Evolutionary conservation across 192 early-diverging fungal genomes (phyloP).

Genomic region (Oehlia diaphana): DNA sequence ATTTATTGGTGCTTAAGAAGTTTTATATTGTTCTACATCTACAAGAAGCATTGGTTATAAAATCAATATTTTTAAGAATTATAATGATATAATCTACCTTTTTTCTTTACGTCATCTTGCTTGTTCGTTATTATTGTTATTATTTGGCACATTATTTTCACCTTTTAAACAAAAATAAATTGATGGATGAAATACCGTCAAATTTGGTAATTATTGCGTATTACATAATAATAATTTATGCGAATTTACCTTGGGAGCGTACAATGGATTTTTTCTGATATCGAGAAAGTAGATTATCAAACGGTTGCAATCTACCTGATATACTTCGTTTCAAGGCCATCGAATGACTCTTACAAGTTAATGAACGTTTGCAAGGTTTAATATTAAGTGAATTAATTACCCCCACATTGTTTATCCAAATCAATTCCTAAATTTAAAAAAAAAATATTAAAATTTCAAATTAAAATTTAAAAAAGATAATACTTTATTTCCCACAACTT

Average conservation of each 20-base stretch:
- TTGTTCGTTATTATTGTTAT: too few relatives aligned
- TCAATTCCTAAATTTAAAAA: slow-evolving; percentile 57
- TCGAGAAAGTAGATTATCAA: slow-evolving; percentile 73
- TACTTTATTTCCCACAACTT: slow-evolving; percentile 35
- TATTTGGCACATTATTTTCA: too few relatives aligned
- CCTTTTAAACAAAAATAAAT: too few relatives aligned
- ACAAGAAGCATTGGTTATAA: too few relatives aligned
- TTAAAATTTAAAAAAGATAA: background rate
- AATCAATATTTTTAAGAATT: too few relatives aligned
- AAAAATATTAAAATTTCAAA: background rate
- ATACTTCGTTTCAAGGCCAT: slow-evolving; percentile 86
- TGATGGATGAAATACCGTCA: too few relatives aligned
- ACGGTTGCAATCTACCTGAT: slow-evolving; percentile 78
- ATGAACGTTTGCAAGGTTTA: slow-evolving; percentile 74
- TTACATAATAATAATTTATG: background rate
- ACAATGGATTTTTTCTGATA: slow-evolving; percentile 74
- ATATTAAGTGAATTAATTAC: slow-evolving; percentile 62
- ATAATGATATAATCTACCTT: too few relatives aligned
- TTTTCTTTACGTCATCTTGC: too few relatives aligned
- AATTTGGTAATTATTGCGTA: too few relatives aligned
- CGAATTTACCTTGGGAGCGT: slow-evolving; percentile 54
- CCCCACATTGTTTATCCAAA: slow-evolving; percentile 88
- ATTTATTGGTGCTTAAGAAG: too few relatives aligned
- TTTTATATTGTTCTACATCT: too few relatives aligned
- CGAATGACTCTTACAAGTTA: slow-evolving; percentile 95